Evolutionary conservation across 192 early-diverging fungal species (phyloP).

Genomic region (Coemansia sp.): DNA sequence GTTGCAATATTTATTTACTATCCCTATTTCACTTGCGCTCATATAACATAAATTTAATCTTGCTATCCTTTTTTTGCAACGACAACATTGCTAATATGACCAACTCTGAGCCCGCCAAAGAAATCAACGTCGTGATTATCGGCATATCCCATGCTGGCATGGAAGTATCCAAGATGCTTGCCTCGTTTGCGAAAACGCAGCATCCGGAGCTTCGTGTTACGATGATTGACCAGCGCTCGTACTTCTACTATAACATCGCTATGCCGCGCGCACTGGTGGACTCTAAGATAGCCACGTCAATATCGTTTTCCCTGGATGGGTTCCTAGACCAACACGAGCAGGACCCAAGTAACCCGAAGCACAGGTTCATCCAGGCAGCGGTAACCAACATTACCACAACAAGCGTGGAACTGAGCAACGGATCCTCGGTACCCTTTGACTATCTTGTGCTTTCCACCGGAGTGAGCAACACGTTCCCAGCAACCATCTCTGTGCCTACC

Average conservation of each 20-base stretch:
- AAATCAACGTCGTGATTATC: slow-evolving; percentile 57
- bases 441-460: slow-evolving; percentile 71
- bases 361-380: slow-evolving; percentile 56
- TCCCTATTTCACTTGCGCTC: too few species aligned
- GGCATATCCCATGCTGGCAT: slow-evolving; percentile 58
- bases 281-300: slow-evolving; percentile 46
- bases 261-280: slow-evolving; percentile 58
- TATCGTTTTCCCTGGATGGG: slow-evolving; percentile 53
- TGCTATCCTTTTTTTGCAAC: neutral
- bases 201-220: slow-evolving; percentile 52
- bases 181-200: slow-evolving; percentile 30
- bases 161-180: slow-evolving; percentile 40
- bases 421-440: slow-evolving; percentile 59
- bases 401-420: slow-evolving; percentile 51
- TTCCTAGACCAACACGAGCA: slow-evolving; percentile 31
- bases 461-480: slow-evolving; percentile 54
- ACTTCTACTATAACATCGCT: slow-evolving; percentile 55
- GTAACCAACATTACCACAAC: slow-evolving; percentile 43
- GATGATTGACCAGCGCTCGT: slow-evolving; percentile 56
- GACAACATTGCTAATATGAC: neutral
- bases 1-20: too few species aligned
- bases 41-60: neutral
- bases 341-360: slow-evolving; percentile 18
- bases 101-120: neutral
- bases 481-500: slow-evolving; percentile 37